Evolutionary conservation across 2,329 filamentous ascomycete species (phyloP).

Genomic region (Ascochyta fabae): DNA sequence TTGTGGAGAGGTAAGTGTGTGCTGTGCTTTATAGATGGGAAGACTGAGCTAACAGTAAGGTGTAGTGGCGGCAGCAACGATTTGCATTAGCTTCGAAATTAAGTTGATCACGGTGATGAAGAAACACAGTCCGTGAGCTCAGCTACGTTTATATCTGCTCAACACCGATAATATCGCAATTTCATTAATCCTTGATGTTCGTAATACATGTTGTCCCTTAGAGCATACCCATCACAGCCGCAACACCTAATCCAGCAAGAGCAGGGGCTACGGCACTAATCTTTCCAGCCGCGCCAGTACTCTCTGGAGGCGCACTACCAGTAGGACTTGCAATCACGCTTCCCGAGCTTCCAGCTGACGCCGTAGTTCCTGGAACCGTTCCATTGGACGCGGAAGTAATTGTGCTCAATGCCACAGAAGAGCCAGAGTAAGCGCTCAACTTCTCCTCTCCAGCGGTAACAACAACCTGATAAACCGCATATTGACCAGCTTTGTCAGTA

Average conservation of each 20-base stretch:
- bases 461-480: conserved; percentile 9
- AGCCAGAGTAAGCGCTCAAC: conserved; percentile 5
- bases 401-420: background rate
- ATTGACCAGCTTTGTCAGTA: background rate
- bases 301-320: background rate
- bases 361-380: background rate
- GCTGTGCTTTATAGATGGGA: too few species aligned
- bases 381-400: background rate
- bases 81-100: too few species aligned
- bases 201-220: background rate
- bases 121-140: too few species aligned
- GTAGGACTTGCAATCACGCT: background rate
- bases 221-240: conserved; percentile 1
- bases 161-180: too few species aligned
- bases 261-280: background rate
- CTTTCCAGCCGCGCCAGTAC: conserved; percentile 7
- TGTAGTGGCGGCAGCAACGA: too few species aligned
- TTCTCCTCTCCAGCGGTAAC: conserved; percentile 14
- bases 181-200: too few species aligned
- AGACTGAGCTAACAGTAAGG: too few species aligned
- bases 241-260: conserved; percentile 4
- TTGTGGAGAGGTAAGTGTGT: conserved; percentile 16
- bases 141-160: too few species aligned
- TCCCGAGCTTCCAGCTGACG: background rate
- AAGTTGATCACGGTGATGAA: too few species aligned